Percentiles rank a stretch among this genome's conserved stretches.
Conservation (phyloP, 75 land plant species). For the Picea sitchensis region DNA sequence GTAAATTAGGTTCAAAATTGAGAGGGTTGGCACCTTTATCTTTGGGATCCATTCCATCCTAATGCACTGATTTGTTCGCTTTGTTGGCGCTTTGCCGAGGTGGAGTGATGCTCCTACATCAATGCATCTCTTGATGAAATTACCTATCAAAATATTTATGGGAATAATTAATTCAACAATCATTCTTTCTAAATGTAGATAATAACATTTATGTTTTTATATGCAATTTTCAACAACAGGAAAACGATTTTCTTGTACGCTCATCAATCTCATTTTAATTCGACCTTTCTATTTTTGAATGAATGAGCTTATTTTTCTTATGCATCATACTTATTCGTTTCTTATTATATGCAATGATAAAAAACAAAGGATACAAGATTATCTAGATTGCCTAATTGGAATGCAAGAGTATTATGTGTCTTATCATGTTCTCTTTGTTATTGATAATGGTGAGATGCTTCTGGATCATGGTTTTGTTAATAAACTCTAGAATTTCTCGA, state of each 20-base stretch:
- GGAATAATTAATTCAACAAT: background rate
- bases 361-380: slow-evolving; percentile 70
- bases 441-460: slow-evolving; percentile 72
- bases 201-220: background rate
- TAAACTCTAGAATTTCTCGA: background rate
- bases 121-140: too few species aligned
- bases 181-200: background rate
- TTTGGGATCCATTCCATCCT: too few species aligned
- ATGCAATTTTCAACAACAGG: background rate
- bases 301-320: too few species aligned
- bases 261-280: background rate
- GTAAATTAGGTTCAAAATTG: too few species aligned
- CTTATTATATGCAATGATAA: slow-evolving; percentile 24
- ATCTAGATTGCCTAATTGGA: slow-evolving; percentile 72
- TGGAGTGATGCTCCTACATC: too few species aligned
- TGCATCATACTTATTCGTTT: background rate
- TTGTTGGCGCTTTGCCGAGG: too few species aligned
- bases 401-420: slow-evolving; percentile 98
- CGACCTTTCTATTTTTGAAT: too few species aligned
- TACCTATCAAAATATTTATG: too few species aligned
- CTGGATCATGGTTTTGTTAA: background rate
- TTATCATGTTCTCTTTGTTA: slow-evolving; percentile 94
- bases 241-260: background rate
- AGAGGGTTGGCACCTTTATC: too few species aligned
- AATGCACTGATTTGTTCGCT: too few species aligned